Evolutionary conservation across 225 moss, liverwort and hornwort genomes (phyloP), one percentile per base, ranked within the genome.

Genomic region (Anthoceros angustus): DNA sequence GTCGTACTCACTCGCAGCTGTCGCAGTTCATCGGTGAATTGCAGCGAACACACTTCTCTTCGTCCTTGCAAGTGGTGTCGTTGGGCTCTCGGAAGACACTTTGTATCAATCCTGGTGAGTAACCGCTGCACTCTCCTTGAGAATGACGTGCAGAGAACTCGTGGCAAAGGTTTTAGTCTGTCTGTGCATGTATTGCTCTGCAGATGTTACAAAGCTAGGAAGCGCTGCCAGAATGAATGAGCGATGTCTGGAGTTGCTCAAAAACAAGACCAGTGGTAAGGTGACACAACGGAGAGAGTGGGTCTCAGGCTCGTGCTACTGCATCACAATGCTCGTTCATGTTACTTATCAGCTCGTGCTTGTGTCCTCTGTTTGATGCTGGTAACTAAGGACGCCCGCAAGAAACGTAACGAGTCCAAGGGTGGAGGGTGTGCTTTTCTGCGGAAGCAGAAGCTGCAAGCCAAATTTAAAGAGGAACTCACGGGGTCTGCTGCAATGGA

Each of bases 21-120:
- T 83, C 95, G 12, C 95, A 98, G 68, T 98, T 98, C 69, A 83
- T 98, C 23, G 91, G 95, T 67, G 95, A 98, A 68, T 78, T 98
- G 45, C 80, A 84, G 74, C 85, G 85, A 42, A 98, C 95, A 18
- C 74, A 62, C 32, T 98, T 98, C 25, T 74, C 80, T 68, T 81
- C 88, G 11, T 78, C 86, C 48, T 74, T 98, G 79, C 85, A 78
- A 75, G 78, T 81, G 55, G 87, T 89, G 12, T 82, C 91, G 61
- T 72, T 91, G 43, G 87, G 95, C 55, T 98, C 95, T 41, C 83
- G 95, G 45, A 98, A 87, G 75, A 87, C 83, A 66, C 69, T 98
- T 61, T 98, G 95, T 82, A 88, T 87, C 25, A 91, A 98, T 76
- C 81, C 91, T 74, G 89, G 92, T 93, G 75, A 66, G 72, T 70